Evolutionary conservation across 805 yeast genomes (phyloP).

Genomic region (Wickerhamomyces bovis): DNA sequence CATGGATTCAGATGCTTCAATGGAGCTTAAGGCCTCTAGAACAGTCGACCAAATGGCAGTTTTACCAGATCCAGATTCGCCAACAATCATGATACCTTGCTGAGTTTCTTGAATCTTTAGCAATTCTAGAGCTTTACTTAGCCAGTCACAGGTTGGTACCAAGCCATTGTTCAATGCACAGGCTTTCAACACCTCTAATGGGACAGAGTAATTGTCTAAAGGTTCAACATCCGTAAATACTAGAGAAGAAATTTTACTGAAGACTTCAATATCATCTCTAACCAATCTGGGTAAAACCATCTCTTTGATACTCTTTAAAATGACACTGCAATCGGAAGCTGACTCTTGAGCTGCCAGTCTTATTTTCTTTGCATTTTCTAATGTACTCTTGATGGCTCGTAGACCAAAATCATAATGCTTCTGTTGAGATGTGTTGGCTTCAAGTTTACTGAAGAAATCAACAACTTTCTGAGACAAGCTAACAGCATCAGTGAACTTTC

Average conservation of each 20-base stretch:
- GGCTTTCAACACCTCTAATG: constrained; percentile 24
- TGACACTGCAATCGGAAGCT: constrained; percentile 26
- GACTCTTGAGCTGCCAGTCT: constrained; percentile 18
- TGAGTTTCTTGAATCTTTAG: constrained; percentile 54
- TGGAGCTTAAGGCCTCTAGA: constrained; percentile 28
- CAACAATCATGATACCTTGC: constrained; percentile 80
- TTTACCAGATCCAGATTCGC: constrained; percentile 73
- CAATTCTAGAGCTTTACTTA: constrained; percentile 54
- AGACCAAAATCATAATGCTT: constrained; percentile 88
- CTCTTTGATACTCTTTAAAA: constrained; percentile 50
- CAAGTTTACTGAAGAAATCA: constrained; percentile 45
- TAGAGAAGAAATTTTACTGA: constrained; percentile 21
- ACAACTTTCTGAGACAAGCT: constrained; percentile 44
- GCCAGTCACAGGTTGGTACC: constrained; percentile 35
- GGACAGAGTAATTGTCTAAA: constrained; percentile 19
- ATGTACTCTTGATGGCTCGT: constrained; percentile 66
- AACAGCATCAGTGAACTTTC: constrained; percentile 54
- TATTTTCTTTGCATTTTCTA: constrained; percentile 51
- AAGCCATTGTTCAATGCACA: constrained; percentile 30
- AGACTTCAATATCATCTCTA: constrained; percentile 41
- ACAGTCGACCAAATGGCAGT: constrained; percentile 46
- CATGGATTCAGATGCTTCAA: constrained; percentile 33
- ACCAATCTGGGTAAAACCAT: constrained; percentile 65
- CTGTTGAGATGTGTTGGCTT: constrained; percentile 41
- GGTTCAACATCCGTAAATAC: constrained; percentile 26